A percentile compares a stretch with the other conserved stretches of the same genome.
phyloP scores from a whole-genome alignment of 257 asterid species.

The Fraxinus pennsylvanica region DNA sequence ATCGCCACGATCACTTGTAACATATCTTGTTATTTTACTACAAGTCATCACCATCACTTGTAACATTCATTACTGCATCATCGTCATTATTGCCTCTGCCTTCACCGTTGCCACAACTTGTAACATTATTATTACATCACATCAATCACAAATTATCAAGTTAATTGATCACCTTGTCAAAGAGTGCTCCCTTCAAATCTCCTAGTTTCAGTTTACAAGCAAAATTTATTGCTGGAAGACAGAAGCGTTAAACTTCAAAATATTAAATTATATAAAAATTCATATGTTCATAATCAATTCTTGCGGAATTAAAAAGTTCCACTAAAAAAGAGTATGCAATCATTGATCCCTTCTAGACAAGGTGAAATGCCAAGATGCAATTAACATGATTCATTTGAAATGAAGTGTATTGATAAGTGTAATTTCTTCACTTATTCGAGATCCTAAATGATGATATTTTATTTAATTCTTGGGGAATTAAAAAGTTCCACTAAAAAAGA shows the following conservation, averaged over 20 bases:
- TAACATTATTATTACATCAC: too few relatives aligned
- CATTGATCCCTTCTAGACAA: background rate
- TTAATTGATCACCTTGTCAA: conserved; percentile 35
- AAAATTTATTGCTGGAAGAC: background rate
- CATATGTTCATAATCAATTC: background rate
- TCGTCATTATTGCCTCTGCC: too few relatives aligned
- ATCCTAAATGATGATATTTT: too few relatives aligned
- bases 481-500: too few relatives aligned
- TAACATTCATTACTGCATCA: too few relatives aligned
- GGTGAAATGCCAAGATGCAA: background rate
- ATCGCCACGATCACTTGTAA: too few relatives aligned
- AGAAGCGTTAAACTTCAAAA: conserved; percentile 1
- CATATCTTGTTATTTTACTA: too few relatives aligned
- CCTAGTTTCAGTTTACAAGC: conserved; percentile 81
- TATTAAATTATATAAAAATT: background rate
- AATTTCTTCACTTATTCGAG: too few relatives aligned
- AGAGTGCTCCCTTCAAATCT: conserved; percentile 85
- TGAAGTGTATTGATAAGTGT: background rate
- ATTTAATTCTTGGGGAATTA: background rate
- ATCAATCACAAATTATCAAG: too few relatives aligned
- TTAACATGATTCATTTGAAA: background rate
- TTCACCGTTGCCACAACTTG: too few relatives aligned
- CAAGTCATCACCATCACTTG: too few relatives aligned
- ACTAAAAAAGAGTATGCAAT: background rate
- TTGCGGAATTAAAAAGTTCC: background rate